Percentiles rank a stretch among this genome's conserved stretches.
phyloP scores from a whole-genome alignment of 768 basidiomycete species.

The Mycena rosella region DNA sequence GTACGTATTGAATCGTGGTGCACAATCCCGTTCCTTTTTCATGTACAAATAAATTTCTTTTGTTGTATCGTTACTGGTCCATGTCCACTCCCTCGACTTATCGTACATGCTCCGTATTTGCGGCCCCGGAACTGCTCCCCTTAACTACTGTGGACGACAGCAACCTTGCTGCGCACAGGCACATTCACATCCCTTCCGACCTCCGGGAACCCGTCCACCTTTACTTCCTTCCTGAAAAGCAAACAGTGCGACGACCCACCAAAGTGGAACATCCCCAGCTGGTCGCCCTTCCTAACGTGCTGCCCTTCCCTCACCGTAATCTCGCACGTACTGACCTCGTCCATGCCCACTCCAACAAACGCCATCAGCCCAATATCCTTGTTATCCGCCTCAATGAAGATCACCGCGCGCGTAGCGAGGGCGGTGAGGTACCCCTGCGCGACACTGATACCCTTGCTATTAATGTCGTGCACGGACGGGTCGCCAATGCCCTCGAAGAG shows the following conservation, averaged over 20 bases:
- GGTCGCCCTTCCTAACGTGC: constrained; percentile 62
- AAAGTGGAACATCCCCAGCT: constrained; percentile 75
- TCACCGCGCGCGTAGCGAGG: constrained; percentile 62
- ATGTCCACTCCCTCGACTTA: no score
- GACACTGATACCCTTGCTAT: constrained; percentile 33
- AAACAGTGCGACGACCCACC: constrained; percentile 67
- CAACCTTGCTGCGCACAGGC: constrained; percentile 20
- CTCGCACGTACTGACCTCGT: constrained; percentile 73
- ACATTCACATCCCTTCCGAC: constrained; percentile 7
- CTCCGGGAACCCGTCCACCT: constrained; percentile 29
- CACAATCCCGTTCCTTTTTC: no score
- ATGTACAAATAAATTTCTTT: no score
- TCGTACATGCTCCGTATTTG: no score
- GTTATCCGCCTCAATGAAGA: constrained; percentile 69
- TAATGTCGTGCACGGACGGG: constrained; percentile 37
- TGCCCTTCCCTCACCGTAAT: constrained; percentile 61
- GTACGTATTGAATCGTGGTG: no score
- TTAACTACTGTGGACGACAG: constrained; percentile 3
- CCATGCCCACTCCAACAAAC: constrained; percentile 71
- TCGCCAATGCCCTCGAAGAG: constrained; percentile 43
- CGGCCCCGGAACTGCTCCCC: not conserved
- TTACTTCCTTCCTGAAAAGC: constrained; percentile 52
- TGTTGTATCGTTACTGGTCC: no score
- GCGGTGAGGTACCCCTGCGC: constrained; percentile 47
- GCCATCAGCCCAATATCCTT: constrained; percentile 67